phyloP scores from a whole-genome alignment of 768 basidiomycete genomes.

The Sarcodon aspratus region DNA sequence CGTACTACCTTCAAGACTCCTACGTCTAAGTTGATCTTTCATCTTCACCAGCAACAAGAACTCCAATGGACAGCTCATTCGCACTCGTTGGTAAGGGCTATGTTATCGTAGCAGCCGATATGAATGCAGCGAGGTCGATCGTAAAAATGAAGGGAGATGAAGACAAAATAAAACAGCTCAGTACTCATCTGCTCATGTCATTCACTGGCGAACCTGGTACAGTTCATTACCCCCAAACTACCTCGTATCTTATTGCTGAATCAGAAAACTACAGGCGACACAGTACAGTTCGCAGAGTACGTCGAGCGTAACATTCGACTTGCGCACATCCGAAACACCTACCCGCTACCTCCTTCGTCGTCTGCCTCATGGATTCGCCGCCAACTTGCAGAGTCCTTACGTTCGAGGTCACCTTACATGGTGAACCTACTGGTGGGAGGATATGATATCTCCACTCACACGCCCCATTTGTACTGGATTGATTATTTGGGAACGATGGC shows the following conservation, averaged over 20 bases:
- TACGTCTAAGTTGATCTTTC: neutral
- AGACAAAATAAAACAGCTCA: conserved; percentile 91
- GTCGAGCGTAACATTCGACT: conserved; percentile 93
- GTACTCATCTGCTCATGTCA: conserved; percentile 89
- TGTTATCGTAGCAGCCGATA: conserved; percentile 87
- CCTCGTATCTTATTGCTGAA: neutral
- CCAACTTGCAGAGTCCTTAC: conserved; percentile 77
- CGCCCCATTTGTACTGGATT: conserved; percentile 86
- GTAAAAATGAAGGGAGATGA: conserved; percentile 96
- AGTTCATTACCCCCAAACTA: neutral
- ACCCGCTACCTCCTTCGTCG: conserved; percentile 79
- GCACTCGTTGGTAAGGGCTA: conserved; percentile 89
- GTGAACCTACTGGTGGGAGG: conserved; percentile 93
- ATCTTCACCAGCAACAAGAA: neutral
- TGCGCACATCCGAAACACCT: conserved; percentile 90
- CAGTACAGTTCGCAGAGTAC: conserved; percentile 92
- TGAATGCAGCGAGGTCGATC: conserved; percentile 80
- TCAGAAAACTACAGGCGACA: conserved; percentile 58
- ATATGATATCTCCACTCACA: conserved; percentile 66
- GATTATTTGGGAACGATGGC: conserved; percentile 91
- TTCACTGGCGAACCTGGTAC: conserved; percentile 88
- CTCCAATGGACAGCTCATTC: conserved; percentile 83
- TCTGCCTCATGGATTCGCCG: conserved; percentile 95
- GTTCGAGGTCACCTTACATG: conserved; percentile 78
- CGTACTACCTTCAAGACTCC: neutral